phyloP scores from a whole-genome alignment of 805 yeast genomes.

The Myxozyma mucilagina region DNA sequence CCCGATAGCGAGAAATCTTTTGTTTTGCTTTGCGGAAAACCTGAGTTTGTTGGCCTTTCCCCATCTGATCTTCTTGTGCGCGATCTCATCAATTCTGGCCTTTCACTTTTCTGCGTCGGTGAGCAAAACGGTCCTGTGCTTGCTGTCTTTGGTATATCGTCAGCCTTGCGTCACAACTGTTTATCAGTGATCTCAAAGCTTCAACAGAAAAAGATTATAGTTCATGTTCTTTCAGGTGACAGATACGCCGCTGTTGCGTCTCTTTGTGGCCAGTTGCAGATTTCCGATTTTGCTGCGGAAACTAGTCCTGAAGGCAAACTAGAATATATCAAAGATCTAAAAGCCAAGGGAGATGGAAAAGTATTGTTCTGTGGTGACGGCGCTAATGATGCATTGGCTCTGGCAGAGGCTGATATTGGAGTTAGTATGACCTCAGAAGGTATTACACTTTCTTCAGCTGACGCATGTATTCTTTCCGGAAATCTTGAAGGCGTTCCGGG shows the following conservation, averaged over 20 bases:
- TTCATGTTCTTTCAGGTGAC: constrained; percentile 26
- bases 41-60: constrained; percentile 5
- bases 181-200: neutral
- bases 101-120: constrained; percentile 13
- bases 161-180: constrained; percentile 10
- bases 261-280: constrained; percentile 14
- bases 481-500: constrained; percentile 14
- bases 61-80: neutral
- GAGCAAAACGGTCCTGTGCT: constrained; percentile 4
- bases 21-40: constrained; percentile 9
- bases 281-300: constrained; percentile 14
- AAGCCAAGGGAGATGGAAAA: neutral
- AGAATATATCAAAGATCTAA: constrained; percentile 15
- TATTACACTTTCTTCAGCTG: constrained; percentile 17
- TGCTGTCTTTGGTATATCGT: constrained; percentile 13
- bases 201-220: constrained; percentile 2
- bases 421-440: constrained; percentile 39
- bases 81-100: neutral
- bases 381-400: constrained; percentile 88
- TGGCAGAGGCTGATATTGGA: constrained; percentile 86
- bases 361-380: constrained; percentile 87
- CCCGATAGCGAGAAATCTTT: neutral
- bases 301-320: constrained; percentile 19
- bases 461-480: constrained; percentile 13
- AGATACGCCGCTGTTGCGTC: constrained; percentile 5